phyloP scores from a whole-genome alignment of 352 stramenopile genomes.

The Phytophthora agathidicida region DNA sequence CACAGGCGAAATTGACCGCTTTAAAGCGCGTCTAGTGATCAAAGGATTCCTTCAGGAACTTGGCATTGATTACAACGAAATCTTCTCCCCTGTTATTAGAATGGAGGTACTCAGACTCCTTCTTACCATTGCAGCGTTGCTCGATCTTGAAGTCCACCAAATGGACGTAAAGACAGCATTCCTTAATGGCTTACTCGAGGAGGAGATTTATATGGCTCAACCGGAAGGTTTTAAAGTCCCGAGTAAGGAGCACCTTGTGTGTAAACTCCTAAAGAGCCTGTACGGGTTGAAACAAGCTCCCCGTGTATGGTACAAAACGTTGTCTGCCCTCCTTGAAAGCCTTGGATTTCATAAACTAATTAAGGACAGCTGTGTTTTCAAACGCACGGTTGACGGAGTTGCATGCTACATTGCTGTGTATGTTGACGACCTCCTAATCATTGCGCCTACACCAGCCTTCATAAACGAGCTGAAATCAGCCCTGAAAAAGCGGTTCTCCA shows the following conservation, averaged over 20 bases:
- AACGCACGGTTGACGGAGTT: not conserved
- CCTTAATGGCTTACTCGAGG: slow-evolving; percentile 15
- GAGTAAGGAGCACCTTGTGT: slow-evolving; percentile 12
- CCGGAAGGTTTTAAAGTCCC: slow-evolving; percentile 9
- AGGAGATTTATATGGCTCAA: slow-evolving; percentile 31
- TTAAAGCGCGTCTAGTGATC: no score
- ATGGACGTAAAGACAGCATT: slow-evolving; percentile 36
- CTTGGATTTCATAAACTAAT: slow-evolving; percentile 10
- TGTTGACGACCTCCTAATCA: slow-evolving; percentile 10
- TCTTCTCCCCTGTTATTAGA: slow-evolving; percentile 1
- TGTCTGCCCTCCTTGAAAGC: no score
- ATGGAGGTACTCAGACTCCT: no score
- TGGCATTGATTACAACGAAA: slow-evolving; percentile 2
- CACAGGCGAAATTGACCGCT: no score
- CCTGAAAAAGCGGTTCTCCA: no score
- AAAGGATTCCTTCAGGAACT: not conserved
- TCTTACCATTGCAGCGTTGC: not conserved
- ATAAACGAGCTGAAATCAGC: no score
- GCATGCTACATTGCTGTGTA: slow-evolving; percentile 28
- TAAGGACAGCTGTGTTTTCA: slow-evolving; percentile 6
- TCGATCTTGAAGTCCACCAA: slow-evolving; percentile 28
- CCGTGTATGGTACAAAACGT: slow-evolving; percentile 16
- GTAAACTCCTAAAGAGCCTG: slow-evolving; percentile 17
- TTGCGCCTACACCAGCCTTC: no score
- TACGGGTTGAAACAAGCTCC: slow-evolving; percentile 24